phyloP scores from a whole-genome alignment of 371 early-diverging fungal species.

The Neoconidiobolus thromboides region DNA sequence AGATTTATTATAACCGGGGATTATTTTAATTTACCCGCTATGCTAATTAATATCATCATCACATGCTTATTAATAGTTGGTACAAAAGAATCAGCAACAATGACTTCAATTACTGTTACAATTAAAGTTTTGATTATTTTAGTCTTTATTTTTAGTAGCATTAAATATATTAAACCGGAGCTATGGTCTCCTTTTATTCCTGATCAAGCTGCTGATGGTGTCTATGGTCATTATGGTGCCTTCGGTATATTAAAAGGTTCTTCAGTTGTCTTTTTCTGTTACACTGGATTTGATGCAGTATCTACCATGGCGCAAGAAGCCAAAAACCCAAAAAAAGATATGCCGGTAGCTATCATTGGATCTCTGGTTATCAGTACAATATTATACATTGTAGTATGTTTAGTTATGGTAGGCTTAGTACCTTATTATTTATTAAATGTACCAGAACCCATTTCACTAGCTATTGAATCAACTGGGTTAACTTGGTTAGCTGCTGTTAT shows the following conservation, averaged over 20 bases:
- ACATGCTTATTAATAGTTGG: slow-evolving; percentile 41
- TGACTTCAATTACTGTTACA: slow-evolving; percentile 45
- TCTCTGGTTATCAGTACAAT: slow-evolving; percentile 54
- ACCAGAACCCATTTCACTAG: slow-evolving; percentile 42
- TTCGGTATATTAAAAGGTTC: slow-evolving; percentile 55
- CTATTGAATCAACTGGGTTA: slow-evolving; percentile 33
- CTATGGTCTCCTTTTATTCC: slow-evolving; percentile 74
- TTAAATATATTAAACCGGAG: slow-evolving; percentile 33
- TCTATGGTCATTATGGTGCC: slow-evolving; percentile 32
- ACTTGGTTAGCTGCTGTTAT: slow-evolving; percentile 51
- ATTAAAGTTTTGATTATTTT: slow-evolving; percentile 55
- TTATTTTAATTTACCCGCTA: slow-evolving; percentile 55
- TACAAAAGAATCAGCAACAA: slow-evolving; percentile 43
- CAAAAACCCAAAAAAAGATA: slow-evolving; percentile 54
- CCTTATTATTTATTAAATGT: slow-evolving; percentile 26
- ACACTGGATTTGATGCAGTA: slow-evolving; percentile 78
- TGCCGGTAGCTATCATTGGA: slow-evolving; percentile 73
- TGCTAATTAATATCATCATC: slow-evolving; percentile 34
- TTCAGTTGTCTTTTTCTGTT: slow-evolving; percentile 71
- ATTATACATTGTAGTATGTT: slow-evolving; percentile 52
- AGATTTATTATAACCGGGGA: slow-evolving; percentile 22
- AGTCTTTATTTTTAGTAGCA: slow-evolving; percentile 54
- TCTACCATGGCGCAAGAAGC: slow-evolving; percentile 77
- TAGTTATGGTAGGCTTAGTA: slow-evolving; percentile 56
- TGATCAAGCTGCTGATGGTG: slow-evolving; percentile 24